A percentile compares a stretch with the other conserved stretches of the same genome.
phyloP scores from a whole-genome alignment of 495 filamentous ascomycete species.

The Trichodelitschia bisporula region DNA sequence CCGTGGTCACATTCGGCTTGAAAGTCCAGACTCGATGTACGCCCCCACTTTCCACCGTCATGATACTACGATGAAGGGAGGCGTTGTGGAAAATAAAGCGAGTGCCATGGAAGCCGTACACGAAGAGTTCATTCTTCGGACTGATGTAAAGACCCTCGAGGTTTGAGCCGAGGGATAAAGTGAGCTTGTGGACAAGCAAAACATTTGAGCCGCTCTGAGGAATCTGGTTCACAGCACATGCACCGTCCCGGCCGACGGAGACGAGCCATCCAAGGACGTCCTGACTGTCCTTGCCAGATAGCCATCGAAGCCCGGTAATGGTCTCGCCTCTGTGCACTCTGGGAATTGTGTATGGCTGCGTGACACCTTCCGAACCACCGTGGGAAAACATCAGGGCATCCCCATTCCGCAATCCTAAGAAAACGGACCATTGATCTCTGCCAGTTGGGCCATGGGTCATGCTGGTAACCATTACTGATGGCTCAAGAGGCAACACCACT shows the following conservation, averaged over 20 bases:
- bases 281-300: not conserved
- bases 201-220: constrained; percentile 4
- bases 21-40: constrained; percentile 49
- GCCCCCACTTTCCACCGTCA: constrained; percentile 56
- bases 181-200: constrained; percentile 24
- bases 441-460: no score
- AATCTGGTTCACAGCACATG: constrained; percentile 30
- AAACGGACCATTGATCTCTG: not conserved
- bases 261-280: constrained; percentile 22
- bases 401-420: not conserved
- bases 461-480: no score
- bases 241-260: constrained; percentile 51
- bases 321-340: constrained; percentile 42
- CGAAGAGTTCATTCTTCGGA: constrained; percentile 23
- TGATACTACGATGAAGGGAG: constrained; percentile 33
- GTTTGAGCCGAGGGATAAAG: constrained; percentile 36
- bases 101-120: constrained; percentile 61
- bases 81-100: constrained; percentile 64
- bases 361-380: not conserved
- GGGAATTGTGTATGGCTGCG: constrained; percentile 10
- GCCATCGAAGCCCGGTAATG: constrained; percentile 33
- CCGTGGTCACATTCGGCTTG: constrained; percentile 6
- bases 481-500: no score
- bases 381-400: not conserved
- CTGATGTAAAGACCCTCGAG: constrained; percentile 41